Evolutionary conservation across 306 rosid genomes (phyloP), one percentile per base, ranked within the genome.

Genomic region (Morella rubra): DNA sequence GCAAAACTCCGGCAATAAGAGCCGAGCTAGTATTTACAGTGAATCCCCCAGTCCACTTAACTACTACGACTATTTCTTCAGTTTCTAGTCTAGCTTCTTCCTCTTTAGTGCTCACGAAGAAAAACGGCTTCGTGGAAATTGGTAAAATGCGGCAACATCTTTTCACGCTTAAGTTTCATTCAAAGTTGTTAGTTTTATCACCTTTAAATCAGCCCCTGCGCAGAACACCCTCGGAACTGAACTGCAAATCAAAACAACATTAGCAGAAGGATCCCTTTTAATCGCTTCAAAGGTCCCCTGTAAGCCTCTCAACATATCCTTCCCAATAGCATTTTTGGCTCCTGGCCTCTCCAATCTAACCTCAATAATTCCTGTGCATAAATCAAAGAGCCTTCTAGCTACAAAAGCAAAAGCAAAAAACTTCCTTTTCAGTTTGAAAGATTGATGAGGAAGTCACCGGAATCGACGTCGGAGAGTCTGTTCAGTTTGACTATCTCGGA

Each of bases 291-390:
- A 77, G 12, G 87, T 81, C 7, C 76, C 73, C 76, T 76, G 80
- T 32, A 92, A 74, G 44, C 93, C 92, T 71, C 79, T 83, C 69
- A 90, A 84, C 90, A 94, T 84, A 7, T 87, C 95, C 32, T 84
- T 91, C 80, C 95, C 96, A 71, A 94, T 90, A 44, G 98, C 97
- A 84, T 94, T 94, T 70, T 84, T 89, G 18, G 84, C 90, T 79
- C 81, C 86, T 9, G 92, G 92, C 77, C 93, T 85, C 67, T 92
- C 86, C 88, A 94, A 85, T 47, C 81, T 87, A 73, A 94, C 76
- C 82, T 92, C 90, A 0, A 92, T 47, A 81, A 94, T 94, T 54
- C 95, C 98, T 94, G 77, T 32, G 18, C 71, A 65, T n/a, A 82
- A 41, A 16, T 2, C 16, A 19, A 41, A 65, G 50, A 8, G 71